Conservation (phyloP, 1,139 yeast species). For the Suhomyces coccinellae region DNA sequence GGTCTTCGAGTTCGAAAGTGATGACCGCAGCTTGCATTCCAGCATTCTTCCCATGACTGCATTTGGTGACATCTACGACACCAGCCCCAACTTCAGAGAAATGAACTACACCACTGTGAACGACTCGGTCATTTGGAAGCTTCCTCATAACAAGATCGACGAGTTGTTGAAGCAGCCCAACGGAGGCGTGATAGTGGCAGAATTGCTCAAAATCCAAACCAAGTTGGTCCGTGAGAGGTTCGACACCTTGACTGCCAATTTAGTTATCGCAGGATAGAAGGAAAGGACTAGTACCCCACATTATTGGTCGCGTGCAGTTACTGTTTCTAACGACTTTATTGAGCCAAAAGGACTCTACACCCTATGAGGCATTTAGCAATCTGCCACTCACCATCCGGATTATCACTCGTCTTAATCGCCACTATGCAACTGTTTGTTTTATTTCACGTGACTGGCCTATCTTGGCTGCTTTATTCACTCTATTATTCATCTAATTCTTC, state of each 20-base stretch:
- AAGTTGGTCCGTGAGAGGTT: conserved; percentile 72
- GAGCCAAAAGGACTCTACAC: too few relatives aligned
- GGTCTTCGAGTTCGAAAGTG: conserved; percentile 51
- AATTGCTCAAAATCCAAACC: conserved; percentile 63
- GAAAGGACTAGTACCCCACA: too few relatives aligned
- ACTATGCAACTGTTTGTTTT: too few relatives aligned
- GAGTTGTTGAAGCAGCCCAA: conserved; percentile 43
- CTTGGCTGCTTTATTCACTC: too few relatives aligned
- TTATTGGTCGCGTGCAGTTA: too few relatives aligned
- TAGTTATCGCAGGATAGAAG: conserved; percentile 50
- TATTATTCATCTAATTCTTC: too few relatives aligned
- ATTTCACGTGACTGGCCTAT: too few relatives aligned
- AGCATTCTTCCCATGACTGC: conserved; percentile 87
- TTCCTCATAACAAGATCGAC: conserved; percentile 49
- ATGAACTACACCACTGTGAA: conserved; percentile 48
- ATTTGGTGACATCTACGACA: conserved; percentile 67
- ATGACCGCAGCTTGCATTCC: conserved; percentile 64
- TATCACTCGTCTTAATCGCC: too few relatives aligned
- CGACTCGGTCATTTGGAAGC: conserved; percentile 73
- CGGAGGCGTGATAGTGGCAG: conserved; percentile 62
- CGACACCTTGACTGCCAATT: conserved; percentile 68
- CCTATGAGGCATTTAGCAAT: too few relatives aligned
- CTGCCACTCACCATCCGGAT: too few relatives aligned
- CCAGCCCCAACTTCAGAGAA: conserved; percentile 37
- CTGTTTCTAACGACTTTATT: too few relatives aligned